These are phyloP conservation scores for Crithidia fasciculata DNA, from an alignment of 208 protist species.

Conservation along the genomic window DNA sequence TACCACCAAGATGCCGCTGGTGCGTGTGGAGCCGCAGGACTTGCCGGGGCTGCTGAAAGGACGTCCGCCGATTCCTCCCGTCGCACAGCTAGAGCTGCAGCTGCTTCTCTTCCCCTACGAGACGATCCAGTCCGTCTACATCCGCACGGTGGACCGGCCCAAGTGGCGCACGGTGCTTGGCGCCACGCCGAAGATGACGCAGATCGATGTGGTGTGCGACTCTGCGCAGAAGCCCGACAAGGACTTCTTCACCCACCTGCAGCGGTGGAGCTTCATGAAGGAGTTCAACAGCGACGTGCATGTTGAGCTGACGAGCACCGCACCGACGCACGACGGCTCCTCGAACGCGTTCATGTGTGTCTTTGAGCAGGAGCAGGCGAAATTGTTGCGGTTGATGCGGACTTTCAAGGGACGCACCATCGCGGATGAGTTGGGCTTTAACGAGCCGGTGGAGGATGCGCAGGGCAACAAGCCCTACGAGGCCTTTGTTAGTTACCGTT, in stretches of 20 bases:
- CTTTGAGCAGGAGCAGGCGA: conserved; percentile 61
- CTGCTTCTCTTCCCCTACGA: conserved; percentile 75
- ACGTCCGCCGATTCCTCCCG: conserved; percentile 63
- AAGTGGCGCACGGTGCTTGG: conserved; percentile 72
- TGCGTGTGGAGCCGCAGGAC: conserved; percentile 67
- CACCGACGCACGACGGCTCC: conserved; percentile 30
- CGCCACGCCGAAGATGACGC: conserved; percentile 70
- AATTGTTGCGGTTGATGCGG: conserved; percentile 65
- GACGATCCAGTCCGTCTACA: conserved; percentile 68
- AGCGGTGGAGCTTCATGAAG: conserved; percentile 87
- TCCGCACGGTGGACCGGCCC: conserved; percentile 78
- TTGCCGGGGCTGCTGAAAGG: conserved; percentile 40
- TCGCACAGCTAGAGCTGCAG: conserved; percentile 88
- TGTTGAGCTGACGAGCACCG: conserved; percentile 63
- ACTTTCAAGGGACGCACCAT: conserved; percentile 66
- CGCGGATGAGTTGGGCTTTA: conserved; percentile 68
- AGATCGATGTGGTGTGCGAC: conserved; percentile 80
- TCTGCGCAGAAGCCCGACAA: conserved; percentile 41
- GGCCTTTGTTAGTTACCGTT: conserved; percentile 39
- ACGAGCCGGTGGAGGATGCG: conserved; percentile 72
- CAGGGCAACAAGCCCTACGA: conserved; percentile 55
- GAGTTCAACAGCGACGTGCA: conserved; percentile 90
- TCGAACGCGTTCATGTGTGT: conserved; percentile 59
- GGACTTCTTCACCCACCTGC: conserved; percentile 67
- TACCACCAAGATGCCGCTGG: conserved; percentile 73